A percentile compares a stretch with the other conserved stretches of the same genome.
These are phyloP conservation scores for Amanita exitialis DNA, from an alignment of 768 basidiomycete species.

Conservation along the genomic window DNA sequence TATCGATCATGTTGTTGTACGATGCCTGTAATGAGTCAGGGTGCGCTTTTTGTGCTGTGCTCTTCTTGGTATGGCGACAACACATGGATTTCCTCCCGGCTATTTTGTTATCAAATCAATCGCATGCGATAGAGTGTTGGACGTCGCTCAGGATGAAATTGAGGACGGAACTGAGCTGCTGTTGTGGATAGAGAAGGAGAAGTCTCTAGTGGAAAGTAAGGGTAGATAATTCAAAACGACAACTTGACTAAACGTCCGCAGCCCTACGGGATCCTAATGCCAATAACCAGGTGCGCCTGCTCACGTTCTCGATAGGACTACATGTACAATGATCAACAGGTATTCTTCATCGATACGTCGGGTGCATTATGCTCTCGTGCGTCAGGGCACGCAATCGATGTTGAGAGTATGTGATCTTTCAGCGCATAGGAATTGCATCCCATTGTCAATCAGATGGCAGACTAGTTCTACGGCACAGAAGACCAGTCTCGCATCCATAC, in stretches of 20 bases:
- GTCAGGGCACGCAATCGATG: constrained; percentile 74
- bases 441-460: constrained; percentile 35
- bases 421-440: not conserved
- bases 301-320: not conserved
- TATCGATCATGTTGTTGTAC: not conserved
- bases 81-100: constrained; percentile 39
- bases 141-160: constrained; percentile 40
- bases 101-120: constrained; percentile 56
- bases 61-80: constrained; percentile 8
- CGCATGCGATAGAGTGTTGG: constrained; percentile 43
- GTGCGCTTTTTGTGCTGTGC: not conserved
- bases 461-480: constrained; percentile 66
- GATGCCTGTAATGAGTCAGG: not conserved
- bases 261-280: constrained; percentile 58
- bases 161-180: constrained; percentile 56
- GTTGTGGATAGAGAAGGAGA: constrained; percentile 67
- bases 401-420: constrained; percentile 40
- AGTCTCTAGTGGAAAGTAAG: constrained; percentile 69
- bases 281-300: constrained; percentile 56
- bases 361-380: constrained; percentile 71
- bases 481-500: constrained; percentile 67
- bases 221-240: too few species aligned
- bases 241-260: constrained; percentile 16
- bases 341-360: constrained; percentile 75
- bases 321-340: constrained; percentile 26